Evolutionary conservation across 352 stramenopile genomes (phyloP), one percentile per base, ranked within the genome.

Genomic region (Pythium diclinum): DNA sequence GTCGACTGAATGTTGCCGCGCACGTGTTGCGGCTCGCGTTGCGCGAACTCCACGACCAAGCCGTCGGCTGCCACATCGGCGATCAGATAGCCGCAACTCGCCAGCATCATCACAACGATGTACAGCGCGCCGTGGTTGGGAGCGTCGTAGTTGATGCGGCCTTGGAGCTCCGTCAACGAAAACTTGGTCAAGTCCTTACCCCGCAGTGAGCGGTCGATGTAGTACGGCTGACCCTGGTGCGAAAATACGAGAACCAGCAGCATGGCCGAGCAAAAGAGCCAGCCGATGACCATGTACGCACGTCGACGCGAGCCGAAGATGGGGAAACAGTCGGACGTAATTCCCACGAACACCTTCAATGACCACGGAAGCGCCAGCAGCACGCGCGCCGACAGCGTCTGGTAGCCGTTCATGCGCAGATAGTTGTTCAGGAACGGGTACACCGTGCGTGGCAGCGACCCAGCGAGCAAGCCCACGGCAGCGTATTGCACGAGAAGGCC

Each of bases 361-460:
- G 78, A 85, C 75, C 78, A 91, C 3, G 80, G 79, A 16, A 90
- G 55, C 3, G 68, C 71, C 16, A 93, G 59, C 17, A 92, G 62
- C 36, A 87, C 75, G 17, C 79, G 71, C 9, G 81, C 83, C 13
- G 83, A 89, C 10, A 85, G 44, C 19, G 78, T 88, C 61, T 88
- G 76, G 49, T 86, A 84, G 48, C 81, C 81, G 54, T 89, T 78
- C 67, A 91, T 73, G 34, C 83, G 73, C 54, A 91, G 54, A 58
- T 91, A 94, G 68, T 85, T 85, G 64, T 89, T 86, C 19, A 94
- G 60, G 34, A 92, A 83, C 16, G 83, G 83, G 54, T 92, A 94
- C 25, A 88, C 67, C 0, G 75, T 85, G n/a, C 78, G 65, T 9
- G 79, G 75, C 8, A 92, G 60, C 25, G 76, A 68, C 21, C 83